Base-by-base conservation (phyloP, 306 rosid species). In the Vigna mungo region DNA sequence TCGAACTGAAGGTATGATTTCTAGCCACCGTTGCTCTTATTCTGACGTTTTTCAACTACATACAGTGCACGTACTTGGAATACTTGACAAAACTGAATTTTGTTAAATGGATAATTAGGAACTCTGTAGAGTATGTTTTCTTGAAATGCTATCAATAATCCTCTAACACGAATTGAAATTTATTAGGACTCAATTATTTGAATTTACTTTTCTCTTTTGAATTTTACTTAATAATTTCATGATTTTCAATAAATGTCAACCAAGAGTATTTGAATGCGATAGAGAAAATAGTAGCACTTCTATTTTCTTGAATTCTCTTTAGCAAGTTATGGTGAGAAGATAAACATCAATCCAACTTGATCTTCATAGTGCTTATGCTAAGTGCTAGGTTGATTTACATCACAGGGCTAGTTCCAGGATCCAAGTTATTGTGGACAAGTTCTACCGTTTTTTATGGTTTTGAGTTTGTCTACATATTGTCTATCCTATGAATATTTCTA, bases 1-100 rank as follows among this genome's bases (percentile, higher is more conserved):
- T 59, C 86, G 83, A 30, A 68, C 64, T 64, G 90, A 93, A 89
- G 98, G 99, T 95, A 84, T n/a, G 69, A 72, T 76, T 78, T 68
- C 62, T 32, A 46, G 41, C 64, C 18, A 43, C 63, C 43, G 18
- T 18, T 64, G 27, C 51, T 63, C 46, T 37, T 9, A 36, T 63
- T 64, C 49, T 64, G 48, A 14, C 10, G 5, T 5, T n/a, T 34
- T 63, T 9, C 30, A 64, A 64, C 51, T 66, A 21, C 71, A 18
- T 65, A 18, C 16, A 47, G 16, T 68, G 73, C 23, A 15, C 48
- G 25, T 68, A 46, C 72, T 20, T 21, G 55, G 14, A 70, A 32
- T 6, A 10, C 60, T 5, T 17, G 27, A 48, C 16, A 70, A 49
- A 69, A 27, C n/a, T 69, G 30, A 48, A 9, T 69, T 59, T 74